A percentile compares a stretch with the other conserved stretches of the same genome.
These are phyloP conservation scores for Withania somnifera DNA, from an alignment of 305 asterid genomes.

Conservation along the genomic window DNA sequence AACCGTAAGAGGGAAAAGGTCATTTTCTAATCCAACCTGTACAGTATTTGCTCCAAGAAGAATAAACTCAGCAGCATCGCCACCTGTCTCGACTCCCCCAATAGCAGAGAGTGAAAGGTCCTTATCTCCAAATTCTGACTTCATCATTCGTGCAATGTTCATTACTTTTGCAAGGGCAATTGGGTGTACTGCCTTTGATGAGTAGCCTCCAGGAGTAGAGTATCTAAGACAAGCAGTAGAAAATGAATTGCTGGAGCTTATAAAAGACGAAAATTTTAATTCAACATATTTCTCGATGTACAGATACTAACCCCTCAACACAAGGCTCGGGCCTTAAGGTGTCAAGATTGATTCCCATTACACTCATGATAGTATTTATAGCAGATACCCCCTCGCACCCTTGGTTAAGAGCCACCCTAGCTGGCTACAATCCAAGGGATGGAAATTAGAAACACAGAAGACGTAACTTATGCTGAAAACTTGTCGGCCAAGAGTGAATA, in stretches of 20 bases:
- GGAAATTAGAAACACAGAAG: background rate
- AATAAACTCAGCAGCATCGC: slow-evolving; percentile 92
- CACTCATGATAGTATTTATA: slow-evolving; percentile 93
- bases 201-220: slow-evolving; percentile 95
- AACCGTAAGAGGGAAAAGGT: background rate
- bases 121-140: slow-evolving; percentile 45
- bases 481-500: background rate
- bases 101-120: slow-evolving; percentile 78
- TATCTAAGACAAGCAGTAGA: slow-evolving; percentile 29
- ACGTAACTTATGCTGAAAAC: background rate
- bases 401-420: slow-evolving; percentile 60
- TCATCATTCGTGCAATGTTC: slow-evolving; percentile 86
- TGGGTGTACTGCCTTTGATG: slow-evolving; percentile 93
- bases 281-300: background rate
- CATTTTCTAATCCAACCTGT: slow-evolving; percentile 45
- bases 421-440: slow-evolving; percentile 38
- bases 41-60: slow-evolving; percentile 95
- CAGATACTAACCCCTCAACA: slow-evolving; percentile 71
- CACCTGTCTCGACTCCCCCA: slow-evolving; percentile 93
- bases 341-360: slow-evolving; percentile 88
- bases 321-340: slow-evolving; percentile 93
- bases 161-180: slow-evolving; percentile 97
- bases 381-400: slow-evolving; percentile 97
- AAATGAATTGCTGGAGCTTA: background rate
- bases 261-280: background rate